These are phyloP conservation scores for Colletotrichum graminicola DNA, from an alignment of 2,329 filamentous ascomycete genomes.

Conservation along the genomic window DNA sequence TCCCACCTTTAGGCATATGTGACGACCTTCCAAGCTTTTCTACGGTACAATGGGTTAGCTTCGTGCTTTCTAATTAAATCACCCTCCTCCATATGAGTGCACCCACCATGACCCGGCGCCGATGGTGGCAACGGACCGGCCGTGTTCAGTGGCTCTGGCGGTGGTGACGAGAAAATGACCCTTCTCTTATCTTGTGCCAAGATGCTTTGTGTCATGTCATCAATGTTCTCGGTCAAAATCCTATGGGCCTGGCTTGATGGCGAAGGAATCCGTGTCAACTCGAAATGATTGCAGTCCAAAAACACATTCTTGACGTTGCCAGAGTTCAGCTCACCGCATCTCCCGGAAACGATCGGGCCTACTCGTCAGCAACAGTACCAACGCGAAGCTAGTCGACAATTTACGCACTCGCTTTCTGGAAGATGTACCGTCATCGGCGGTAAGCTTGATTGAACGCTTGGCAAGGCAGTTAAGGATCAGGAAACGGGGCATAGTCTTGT, in stretches of 20 bases:
- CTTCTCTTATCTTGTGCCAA: constrained; percentile 1
- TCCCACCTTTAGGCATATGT: background rate
- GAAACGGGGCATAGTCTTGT: background rate
- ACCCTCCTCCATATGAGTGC: background rate
- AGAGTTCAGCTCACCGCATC: constrained; percentile 10
- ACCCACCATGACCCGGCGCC: constrained; percentile 16
- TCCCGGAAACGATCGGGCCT: constrained; percentile 21
- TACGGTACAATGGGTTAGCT: background rate
- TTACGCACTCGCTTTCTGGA: constrained; percentile 19
- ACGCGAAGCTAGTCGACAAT: background rate
- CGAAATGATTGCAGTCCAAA: constrained; percentile 43
- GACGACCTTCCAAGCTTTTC: background rate
- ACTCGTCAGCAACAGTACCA: background rate
- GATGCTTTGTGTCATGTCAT: constrained; percentile 19
- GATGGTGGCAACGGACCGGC: background rate
- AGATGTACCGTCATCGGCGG: background rate
- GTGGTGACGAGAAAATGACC: constrained; percentile 1
- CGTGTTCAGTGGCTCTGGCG: background rate
- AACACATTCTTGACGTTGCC: constrained; percentile 1
- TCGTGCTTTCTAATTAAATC: too few species aligned
- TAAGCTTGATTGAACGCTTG: background rate
- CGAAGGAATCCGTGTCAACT: constrained; percentile 42
- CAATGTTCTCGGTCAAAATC: constrained; percentile 23
- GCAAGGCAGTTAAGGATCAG: constrained; percentile 29
- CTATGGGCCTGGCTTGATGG: constrained; percentile 39